Conservation (phyloP, 352 stramenopile species). For the Phytopythium kandeliae region DNA sequence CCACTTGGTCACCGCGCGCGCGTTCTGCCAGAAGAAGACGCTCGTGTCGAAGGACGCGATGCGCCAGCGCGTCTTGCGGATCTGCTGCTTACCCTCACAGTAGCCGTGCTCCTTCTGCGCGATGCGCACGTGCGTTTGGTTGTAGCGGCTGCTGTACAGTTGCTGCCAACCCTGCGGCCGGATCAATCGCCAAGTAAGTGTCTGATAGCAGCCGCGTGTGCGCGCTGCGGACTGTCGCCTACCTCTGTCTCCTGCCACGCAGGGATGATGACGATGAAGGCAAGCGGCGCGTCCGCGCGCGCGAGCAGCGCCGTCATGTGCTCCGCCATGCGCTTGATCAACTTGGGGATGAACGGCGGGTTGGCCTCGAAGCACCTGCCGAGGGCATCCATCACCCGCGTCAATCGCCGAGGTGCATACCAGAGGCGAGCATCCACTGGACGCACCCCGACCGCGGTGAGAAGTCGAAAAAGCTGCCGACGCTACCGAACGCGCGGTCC, state of each 20-base stretch:
- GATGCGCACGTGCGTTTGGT: slow-evolving; percentile 67
- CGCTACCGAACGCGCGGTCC: slow-evolving; percentile 85
- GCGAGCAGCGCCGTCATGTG: slow-evolving; percentile 84
- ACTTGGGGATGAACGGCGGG: slow-evolving; percentile 90
- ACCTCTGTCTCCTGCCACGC: slow-evolving; percentile 83
- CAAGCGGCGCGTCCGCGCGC: slow-evolving; percentile 52
- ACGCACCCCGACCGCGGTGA: slow-evolving; percentile 65
- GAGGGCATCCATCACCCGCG: too few relatives aligned
- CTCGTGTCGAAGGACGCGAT: slow-evolving; percentile 94
- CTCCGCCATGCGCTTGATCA: slow-evolving; percentile 89
- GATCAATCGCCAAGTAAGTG: not conserved
- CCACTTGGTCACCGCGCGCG: slow-evolving; percentile 63
- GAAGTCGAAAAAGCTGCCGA: slow-evolving; percentile 93
- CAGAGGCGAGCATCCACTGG: not conserved
- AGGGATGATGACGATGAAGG: slow-evolving; percentile 92
- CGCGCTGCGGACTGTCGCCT: not conserved
- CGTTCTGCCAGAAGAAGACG: slow-evolving; percentile 95
- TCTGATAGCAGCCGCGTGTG: too few relatives aligned
- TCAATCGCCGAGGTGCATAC: not conserved
- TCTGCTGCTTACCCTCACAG: slow-evolving; percentile 90
- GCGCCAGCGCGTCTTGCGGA: slow-evolving; percentile 82
- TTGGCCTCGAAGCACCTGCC: slow-evolving; percentile 91
- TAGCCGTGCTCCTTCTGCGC: slow-evolving; percentile 87
- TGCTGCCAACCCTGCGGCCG: slow-evolving; percentile 64
- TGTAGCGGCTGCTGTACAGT: slow-evolving; percentile 71